These are phyloP conservation scores for Candida nemodendra DNA, from an alignment of 805 yeast species.

Conservation along the genomic window DNA sequence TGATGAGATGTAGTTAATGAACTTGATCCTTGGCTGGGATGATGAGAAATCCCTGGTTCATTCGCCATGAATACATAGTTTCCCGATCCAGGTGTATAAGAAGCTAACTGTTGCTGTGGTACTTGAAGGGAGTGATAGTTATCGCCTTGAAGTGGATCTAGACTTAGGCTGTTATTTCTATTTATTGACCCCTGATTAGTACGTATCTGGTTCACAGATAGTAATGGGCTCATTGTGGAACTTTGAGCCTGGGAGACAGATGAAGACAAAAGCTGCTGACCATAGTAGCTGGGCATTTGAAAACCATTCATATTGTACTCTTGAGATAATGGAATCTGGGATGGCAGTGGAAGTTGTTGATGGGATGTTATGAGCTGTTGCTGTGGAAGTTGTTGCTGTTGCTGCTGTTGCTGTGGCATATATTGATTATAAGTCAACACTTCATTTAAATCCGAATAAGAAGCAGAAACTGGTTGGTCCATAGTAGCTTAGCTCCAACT, in stretches of 20 bases:
- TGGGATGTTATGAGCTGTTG: constrained; percentile 3
- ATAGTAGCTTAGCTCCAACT: too few relatives aligned
- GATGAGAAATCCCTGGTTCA: background rate
- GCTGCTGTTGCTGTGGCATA: constrained; percentile 6
- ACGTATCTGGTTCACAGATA: background rate
- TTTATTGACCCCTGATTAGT: background rate
- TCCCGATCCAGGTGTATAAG: constrained; percentile 1
- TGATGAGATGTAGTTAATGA: constrained; percentile 14
- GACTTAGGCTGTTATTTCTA: constrained; percentile 4
- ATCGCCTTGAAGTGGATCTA: constrained; percentile 5
- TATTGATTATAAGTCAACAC: constrained; percentile 4
- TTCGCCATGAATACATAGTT: constrained; percentile 6
- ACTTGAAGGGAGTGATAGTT: constrained; percentile 3
- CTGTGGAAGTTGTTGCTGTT: constrained; percentile 6
- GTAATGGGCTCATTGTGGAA: background rate
- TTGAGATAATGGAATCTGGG: constrained; percentile 1
- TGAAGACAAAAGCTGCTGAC: constrained; percentile 1
- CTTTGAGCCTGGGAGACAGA: background rate
- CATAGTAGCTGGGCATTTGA: constrained; percentile 6
- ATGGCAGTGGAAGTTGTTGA: constrained; percentile 3
- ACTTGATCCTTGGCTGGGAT: constrained; percentile 1
- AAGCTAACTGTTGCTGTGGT: constrained; percentile 3
- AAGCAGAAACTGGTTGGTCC: constrained; percentile 11
- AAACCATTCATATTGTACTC: background rate
- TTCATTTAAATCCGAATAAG: constrained; percentile 16